A percentile compares a stretch with the other conserved stretches of the same genome.
Conservation (phyloP, 2,329 filamentous ascomycete genomes). For the Fusarium goolgardi region DNA sequence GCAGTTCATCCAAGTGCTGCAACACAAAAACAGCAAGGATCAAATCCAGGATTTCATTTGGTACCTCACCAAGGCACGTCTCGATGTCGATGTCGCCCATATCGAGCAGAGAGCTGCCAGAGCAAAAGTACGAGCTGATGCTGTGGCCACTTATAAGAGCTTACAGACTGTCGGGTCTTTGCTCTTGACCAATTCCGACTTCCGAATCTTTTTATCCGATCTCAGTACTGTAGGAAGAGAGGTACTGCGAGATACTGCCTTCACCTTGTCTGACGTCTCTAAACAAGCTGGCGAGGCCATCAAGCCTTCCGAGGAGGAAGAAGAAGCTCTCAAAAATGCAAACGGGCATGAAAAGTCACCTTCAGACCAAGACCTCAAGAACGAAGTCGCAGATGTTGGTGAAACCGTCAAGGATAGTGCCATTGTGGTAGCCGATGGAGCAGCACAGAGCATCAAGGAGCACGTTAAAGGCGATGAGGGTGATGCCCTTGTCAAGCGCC, state of each 20-base stretch:
- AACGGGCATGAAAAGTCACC: conserved; percentile 50
- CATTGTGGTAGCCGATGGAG: conserved; percentile 65
- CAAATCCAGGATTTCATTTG: conserved; percentile 93
- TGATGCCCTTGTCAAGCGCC: conserved; percentile 76
- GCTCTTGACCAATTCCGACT: conserved; percentile 90
- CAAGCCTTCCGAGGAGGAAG: conserved; percentile 73
- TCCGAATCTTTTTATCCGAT: conserved; percentile 86
- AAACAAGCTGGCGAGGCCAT: conserved; percentile 78
- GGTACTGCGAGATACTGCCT: conserved; percentile 87
- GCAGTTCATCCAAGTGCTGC: conserved; percentile 83
- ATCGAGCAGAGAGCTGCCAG: conserved; percentile 46
- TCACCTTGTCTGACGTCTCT: conserved; percentile 80
- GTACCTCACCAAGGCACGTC: conserved; percentile 79
- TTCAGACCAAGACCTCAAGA: conserved; percentile 72
- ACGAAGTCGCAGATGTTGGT: conserved; percentile 66
- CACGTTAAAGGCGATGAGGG: conserved; percentile 79
- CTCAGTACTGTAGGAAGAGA: conserved; percentile 81
- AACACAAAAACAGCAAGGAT: conserved; percentile 84
- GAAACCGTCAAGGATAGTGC: conserved; percentile 65
- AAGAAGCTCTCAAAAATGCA: conserved; percentile 60
- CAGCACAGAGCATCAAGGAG: conserved; percentile 76
- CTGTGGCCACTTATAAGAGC: conserved; percentile 73
- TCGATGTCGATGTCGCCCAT: conserved; percentile 56
- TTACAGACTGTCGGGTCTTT: conserved; percentile 84
- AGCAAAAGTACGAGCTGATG: conserved; percentile 51